Conservation (phyloP, 129 eudicot genomes). For the carrot (Daucus carota) region DH1_v3.0 NC_030382.2:46204001-46204500, state of each 20-base stretch:
- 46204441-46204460: slow-evolving; percentile 76
- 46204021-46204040: neutral
- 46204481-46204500: slow-evolving; percentile 76
- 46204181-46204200: slow-evolving; percentile 84
- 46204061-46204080: neutral
- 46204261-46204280: slow-evolving; percentile 78
- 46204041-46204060: neutral
- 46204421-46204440: slow-evolving; percentile 84
- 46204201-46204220: slow-evolving; percentile 53
- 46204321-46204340: slow-evolving; percentile 49
- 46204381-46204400: slow-evolving; percentile 64
- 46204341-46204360: slow-evolving; percentile 70
- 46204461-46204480: slow-evolving; percentile 82
- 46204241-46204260: slow-evolving; percentile 66
- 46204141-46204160: slow-evolving; percentile 53
- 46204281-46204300: slow-evolving; percentile 64
- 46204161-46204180: slow-evolving; percentile 79
- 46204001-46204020: neutral
- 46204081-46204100: neutral
- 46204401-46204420: slow-evolving; percentile 69
- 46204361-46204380: slow-evolving; percentile 62
- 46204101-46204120: neutral
- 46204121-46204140: neutral
- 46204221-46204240: slow-evolving; percentile 63
- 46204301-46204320: slow-evolving; percentile 53